Percentiles rank a stretch among this genome's conserved stretches.
phyloP scores from a whole-genome alignment of 2,329 filamentous ascomycete genomes.

The Neonectria coccinea region DNA sequence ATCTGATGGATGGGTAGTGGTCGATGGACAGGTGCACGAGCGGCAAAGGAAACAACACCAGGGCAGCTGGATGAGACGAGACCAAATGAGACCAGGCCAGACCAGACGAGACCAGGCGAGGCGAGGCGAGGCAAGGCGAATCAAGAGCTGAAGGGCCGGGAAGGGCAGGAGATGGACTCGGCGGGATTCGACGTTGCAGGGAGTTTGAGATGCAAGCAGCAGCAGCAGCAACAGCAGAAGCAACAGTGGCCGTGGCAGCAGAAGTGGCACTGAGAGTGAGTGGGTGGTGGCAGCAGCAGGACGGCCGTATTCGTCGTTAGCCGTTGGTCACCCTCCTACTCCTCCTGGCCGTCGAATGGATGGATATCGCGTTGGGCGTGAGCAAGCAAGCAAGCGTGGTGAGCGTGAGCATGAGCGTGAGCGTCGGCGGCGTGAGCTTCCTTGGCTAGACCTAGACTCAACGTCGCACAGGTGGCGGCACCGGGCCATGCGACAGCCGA shows the following conservation, averaged over 20 bases:
- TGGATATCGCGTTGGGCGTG: not conserved
- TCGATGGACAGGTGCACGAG: slow-evolving; percentile 19
- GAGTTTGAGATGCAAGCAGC: slow-evolving; percentile 25
- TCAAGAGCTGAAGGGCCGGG: slow-evolving; percentile 13
- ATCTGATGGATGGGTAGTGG: slow-evolving; percentile 37
- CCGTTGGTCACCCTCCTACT: slow-evolving; percentile 5
- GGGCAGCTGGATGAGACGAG: slow-evolving; percentile 36
- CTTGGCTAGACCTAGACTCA: slow-evolving; percentile 33
- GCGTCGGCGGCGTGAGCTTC: slow-evolving; percentile 13
- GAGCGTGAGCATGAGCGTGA: not conserved
- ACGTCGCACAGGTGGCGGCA: slow-evolving; percentile 42
- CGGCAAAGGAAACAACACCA: slow-evolving; percentile 21
- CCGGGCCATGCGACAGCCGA: slow-evolving; percentile 38
- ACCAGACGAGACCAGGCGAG: slow-evolving; percentile 17
- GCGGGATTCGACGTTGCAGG: slow-evolving; percentile 32
- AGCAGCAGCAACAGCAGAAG: not conserved
- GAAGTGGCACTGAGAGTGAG: slow-evolving; percentile 20
- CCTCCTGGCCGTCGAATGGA: not conserved
- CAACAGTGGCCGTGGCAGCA: slow-evolving; percentile 7
- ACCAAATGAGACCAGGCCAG: slow-evolving; percentile 28
- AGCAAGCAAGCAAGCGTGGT: not conserved
- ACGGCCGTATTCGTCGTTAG: slow-evolving; percentile 24
- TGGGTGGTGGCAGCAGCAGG: slow-evolving; percentile 2
- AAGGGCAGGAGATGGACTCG: slow-evolving; percentile 11
- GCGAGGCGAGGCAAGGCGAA: slow-evolving; percentile 3